Conservation (phyloP, 1,139 yeast species). For the Protomyces inundatus region DNA sequence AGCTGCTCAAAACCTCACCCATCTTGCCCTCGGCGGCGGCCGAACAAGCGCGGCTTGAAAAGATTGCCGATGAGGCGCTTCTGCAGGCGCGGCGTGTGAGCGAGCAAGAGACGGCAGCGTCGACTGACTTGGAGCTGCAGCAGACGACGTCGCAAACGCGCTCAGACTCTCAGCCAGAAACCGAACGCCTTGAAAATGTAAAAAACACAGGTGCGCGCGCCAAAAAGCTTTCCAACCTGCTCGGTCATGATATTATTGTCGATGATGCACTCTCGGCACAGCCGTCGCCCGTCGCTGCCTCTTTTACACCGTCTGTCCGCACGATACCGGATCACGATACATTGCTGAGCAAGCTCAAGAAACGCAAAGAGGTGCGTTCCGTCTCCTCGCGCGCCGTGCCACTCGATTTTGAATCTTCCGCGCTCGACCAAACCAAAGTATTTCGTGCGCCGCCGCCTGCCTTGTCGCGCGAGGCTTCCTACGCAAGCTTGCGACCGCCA, state of each 20-base stretch:
- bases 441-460: background rate
- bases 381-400: background rate
- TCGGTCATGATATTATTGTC: background rate
- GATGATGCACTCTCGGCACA: background rate
- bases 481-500: background rate
- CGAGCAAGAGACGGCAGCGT: background rate
- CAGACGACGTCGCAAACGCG: background rate
- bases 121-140: background rate
- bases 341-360: background rate
- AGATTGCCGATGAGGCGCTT: background rate
- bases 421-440: background rate
- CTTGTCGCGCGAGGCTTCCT: background rate
- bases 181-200: background rate
- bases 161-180: background rate
- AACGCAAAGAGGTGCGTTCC: background rate
- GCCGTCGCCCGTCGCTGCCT: background rate
- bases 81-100: too few species aligned
- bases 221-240: background rate
- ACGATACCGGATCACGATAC: background rate
- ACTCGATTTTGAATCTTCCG: background rate
- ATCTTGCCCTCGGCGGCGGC: background rate
- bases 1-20: constrained; percentile 2
- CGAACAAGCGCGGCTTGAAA: background rate
- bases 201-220: background rate
- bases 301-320: background rate